These are phyloP conservation scores for Aureobasidium sp. DNA, from an alignment of 2,329 filamentous ascomycete genomes.

Conservation along the genomic window DNA sequence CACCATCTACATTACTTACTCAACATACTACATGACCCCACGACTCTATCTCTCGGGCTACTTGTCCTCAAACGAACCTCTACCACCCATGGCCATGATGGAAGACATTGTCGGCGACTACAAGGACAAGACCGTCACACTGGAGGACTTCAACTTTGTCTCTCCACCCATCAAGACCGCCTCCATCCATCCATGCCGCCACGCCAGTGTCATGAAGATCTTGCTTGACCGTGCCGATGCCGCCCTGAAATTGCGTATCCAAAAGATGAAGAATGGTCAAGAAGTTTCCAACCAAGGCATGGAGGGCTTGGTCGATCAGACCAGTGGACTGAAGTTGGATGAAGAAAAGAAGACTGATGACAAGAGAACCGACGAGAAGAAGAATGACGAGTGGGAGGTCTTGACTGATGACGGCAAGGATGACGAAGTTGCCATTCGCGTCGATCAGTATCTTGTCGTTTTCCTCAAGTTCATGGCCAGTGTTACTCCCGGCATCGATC, in stretches of 20 bases:
- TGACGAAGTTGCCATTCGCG: slow-evolving; percentile 71
- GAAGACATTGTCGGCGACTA: slow-evolving; percentile 94
- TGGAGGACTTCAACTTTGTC: slow-evolving; percentile 96
- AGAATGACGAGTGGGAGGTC: slow-evolving; percentile 56
- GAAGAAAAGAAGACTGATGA: slow-evolving; percentile 32
- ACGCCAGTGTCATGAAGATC: slow-evolving; percentile 96
- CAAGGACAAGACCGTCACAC: slow-evolving; percentile 96
- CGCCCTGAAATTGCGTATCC: slow-evolving; percentile 77
- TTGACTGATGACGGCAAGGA: slow-evolving; percentile 47
- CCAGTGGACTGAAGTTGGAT: slow-evolving; percentile 47
- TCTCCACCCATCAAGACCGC: slow-evolving; percentile 90
- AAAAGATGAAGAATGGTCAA: slow-evolving; percentile 59
- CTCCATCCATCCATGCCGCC: slow-evolving; percentile 92
- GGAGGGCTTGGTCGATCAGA: slow-evolving; percentile 79
- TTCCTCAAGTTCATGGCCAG: slow-evolving; percentile 68
- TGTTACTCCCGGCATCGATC: slow-evolving; percentile 93
- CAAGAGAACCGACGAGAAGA: slow-evolving; percentile 35
- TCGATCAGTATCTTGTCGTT: slow-evolving; percentile 83
- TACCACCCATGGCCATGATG: slow-evolving; percentile 83
- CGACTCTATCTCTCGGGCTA: slow-evolving; percentile 94
- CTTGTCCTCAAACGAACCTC: slow-evolving; percentile 51
- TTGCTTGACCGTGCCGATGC: slow-evolving; percentile 91
- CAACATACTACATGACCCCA: slow-evolving; percentile 91
- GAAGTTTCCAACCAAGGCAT: slow-evolving; percentile 52
- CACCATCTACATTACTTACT: slow-evolving; percentile 96